A percentile compares a stretch with the other conserved stretches of the same genome.
Evolutionary conservation across 2,329 filamentous ascomycete genomes (phyloP).

Genomic region (Beauveria bassiana): DNA sequence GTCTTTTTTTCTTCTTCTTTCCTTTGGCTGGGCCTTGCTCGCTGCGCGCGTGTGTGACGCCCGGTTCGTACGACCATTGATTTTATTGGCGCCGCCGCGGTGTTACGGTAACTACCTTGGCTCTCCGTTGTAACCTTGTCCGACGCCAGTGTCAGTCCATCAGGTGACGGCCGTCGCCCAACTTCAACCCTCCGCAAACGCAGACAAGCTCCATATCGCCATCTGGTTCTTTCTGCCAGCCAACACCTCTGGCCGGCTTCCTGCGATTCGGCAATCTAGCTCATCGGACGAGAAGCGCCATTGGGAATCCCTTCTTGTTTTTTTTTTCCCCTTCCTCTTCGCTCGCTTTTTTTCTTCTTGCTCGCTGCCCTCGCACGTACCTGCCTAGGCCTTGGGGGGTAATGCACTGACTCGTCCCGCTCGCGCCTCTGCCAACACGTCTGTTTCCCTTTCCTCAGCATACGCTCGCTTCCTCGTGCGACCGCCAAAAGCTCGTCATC

Average conservation of each 20-base stretch:
- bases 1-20: not conserved
- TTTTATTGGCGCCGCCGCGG: not conserved
- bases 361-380: not conserved
- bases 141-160: not conserved
- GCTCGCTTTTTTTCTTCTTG: not conserved
- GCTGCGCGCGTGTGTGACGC: not conserved
- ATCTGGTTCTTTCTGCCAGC: not conserved
- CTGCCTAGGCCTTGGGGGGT: not conserved
- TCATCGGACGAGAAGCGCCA: not conserved
- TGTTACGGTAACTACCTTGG: not conserved
- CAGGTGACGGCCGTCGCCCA: constrained; percentile 6
- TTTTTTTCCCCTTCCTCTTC: not conserved
- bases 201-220: not conserved
- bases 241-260: not conserved
- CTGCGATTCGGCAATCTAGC: not conserved
- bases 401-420: constrained; percentile 11
- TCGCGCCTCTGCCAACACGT: constrained; percentile 5
- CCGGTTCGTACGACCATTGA: not conserved
- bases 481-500: not conserved
- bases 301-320: not conserved
- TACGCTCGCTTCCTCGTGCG: not conserved
- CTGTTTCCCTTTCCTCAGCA: not conserved
- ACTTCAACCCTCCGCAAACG: not conserved
- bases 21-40: not conserved
- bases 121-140: not conserved